Evolutionary conservation across 1,139 yeast species (phyloP).

Genomic region (Suhomyces anneliseae): DNA sequence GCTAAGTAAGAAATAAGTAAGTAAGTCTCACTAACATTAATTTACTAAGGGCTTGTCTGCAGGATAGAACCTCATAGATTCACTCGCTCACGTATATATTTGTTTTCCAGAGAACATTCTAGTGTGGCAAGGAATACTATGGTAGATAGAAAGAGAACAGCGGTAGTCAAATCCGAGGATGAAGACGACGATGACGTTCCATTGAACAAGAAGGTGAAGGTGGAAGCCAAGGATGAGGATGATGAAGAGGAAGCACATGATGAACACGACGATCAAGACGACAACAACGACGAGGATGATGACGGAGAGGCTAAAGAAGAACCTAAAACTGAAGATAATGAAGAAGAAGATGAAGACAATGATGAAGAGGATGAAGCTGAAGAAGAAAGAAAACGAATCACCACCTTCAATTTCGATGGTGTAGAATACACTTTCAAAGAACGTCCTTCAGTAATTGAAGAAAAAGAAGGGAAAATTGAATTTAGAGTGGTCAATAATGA

Average conservation of each 20-base stretch:
- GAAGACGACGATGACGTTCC: conserved; percentile 37
- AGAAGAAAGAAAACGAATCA: conserved; percentile 46
- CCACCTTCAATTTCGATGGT: conserved; percentile 62
- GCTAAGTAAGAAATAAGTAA: no score
- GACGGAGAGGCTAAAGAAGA: conserved; percentile 11
- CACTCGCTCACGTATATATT: no score
- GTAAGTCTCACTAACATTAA: no score
- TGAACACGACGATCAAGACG: conserved; percentile 15
- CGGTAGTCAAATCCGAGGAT: conserved; percentile 21
- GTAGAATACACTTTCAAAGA: conserved; percentile 83
- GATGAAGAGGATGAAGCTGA: conserved; percentile 55
- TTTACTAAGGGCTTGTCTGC: no score
- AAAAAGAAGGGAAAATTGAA: conserved; percentile 86
- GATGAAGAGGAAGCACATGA: conserved; percentile 15
- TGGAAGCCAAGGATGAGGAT: conserved; percentile 17
- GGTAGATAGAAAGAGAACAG: conserved; percentile 36
- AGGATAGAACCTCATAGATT: no score
- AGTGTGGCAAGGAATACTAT: conserved; percentile 13
- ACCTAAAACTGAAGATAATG: conserved; percentile 13
- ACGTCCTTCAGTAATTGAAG: conserved; percentile 91
- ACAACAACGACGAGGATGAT: conserved; percentile 9
- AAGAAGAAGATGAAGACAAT: conserved; percentile 34
- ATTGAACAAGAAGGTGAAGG: conserved; percentile 32
- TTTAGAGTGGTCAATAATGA: conserved; percentile 96
- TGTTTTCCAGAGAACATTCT: no score